Evolutionary conservation across 257 asterid genomes (phyloP).

Genomic region (Salvia hispanica): DNA sequence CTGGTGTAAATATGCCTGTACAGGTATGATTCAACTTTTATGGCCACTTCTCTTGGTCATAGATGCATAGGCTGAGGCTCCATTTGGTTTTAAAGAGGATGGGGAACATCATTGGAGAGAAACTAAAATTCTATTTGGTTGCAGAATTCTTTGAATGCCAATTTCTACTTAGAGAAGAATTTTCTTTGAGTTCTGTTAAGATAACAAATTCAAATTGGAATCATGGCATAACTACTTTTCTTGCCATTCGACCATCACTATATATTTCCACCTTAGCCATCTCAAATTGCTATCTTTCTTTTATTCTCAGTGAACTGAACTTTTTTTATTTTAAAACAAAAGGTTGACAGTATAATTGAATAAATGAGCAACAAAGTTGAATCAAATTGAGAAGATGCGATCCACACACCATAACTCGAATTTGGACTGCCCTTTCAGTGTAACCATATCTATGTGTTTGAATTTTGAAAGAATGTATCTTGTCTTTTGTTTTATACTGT

Average conservation of each 20-base stretch:
- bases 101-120: conserved; percentile 6
- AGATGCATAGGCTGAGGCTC: conserved; percentile 10
- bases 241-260: not conserved
- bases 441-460: not conserved
- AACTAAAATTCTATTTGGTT: not conserved
- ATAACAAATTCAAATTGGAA: not conserved
- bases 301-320: not conserved
- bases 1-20: conserved; percentile 63
- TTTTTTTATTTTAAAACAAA: not conserved
- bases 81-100: conserved; percentile 21
- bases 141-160: conserved; percentile 5
- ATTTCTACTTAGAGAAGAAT: not conserved
- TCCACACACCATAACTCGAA: not conserved
- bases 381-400: not conserved
- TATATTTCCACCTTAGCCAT: too few relatives aligned
- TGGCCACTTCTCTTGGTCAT: conserved; percentile 9
- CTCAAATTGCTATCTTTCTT: not conserved
- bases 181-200: not conserved
- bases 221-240: not conserved
- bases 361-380: not conserved
- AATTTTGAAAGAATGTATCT: too few relatives aligned
- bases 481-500: too few relatives aligned
- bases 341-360: conserved; percentile 7
- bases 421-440: not conserved
- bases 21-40: conserved; percentile 54